Conservation (phyloP, 1,284 basidiomycete genomes). For the Phylloporus sp. region DNA sequence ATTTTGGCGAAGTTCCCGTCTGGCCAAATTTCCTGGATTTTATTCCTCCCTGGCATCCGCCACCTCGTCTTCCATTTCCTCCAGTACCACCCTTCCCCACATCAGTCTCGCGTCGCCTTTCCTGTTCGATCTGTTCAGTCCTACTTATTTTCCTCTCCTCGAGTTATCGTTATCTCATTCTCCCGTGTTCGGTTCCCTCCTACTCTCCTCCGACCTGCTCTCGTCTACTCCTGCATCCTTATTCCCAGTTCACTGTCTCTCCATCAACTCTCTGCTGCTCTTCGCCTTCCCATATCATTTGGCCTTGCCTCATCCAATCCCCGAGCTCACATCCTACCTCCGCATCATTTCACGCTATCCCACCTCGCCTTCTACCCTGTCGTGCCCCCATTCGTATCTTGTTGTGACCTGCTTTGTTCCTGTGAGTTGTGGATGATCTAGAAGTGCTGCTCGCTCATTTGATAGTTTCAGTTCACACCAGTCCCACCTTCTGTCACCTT, state of each 20-base stretch:
- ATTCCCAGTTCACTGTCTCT: not conserved
- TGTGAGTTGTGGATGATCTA: too few species aligned
- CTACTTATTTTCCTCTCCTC: not conserved
- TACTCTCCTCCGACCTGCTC: not conserved
- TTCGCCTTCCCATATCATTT: not conserved
- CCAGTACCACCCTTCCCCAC: not conserved
- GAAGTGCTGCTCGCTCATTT: too few species aligned
- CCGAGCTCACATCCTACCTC: not conserved
- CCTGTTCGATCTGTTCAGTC: not conserved
- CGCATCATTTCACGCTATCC: not conserved
- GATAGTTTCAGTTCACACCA: too few species aligned
- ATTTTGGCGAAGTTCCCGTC: not conserved
- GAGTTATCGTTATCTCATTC: not conserved
- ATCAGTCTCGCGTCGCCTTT: not conserved
- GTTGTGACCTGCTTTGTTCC: too few species aligned
- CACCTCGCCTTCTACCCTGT: too few species aligned
- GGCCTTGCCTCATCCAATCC: not conserved
- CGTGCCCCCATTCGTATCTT: too few species aligned
- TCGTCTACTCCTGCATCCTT: not conserved
- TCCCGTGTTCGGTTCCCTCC: not conserved
- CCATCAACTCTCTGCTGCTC: not conserved
- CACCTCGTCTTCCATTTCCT: not conserved
- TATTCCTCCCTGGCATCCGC: not conserved
- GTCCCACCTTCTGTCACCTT: too few species aligned
- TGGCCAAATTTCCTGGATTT: not conserved